Conservation (phyloP, 2,329 filamentous ascomycete species). For the Emergomyces africanus region DNA sequence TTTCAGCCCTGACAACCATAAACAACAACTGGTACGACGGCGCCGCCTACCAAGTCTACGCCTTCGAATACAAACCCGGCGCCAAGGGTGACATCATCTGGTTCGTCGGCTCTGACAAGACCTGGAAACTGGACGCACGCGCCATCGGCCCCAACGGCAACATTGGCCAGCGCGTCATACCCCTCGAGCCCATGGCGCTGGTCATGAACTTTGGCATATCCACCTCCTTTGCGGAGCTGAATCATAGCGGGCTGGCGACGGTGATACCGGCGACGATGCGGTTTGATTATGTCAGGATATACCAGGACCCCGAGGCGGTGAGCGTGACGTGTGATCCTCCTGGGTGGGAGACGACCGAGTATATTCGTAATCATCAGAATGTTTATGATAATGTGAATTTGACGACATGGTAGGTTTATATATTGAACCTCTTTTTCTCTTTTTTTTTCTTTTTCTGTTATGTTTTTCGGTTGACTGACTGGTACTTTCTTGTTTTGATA, state of each 20-base stretch:
- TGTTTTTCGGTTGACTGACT: conserved; percentile 3
- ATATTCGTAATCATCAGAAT: conserved; percentile 49
- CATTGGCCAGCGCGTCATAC: conserved; percentile 51
- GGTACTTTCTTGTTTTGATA: conserved; percentile 12
- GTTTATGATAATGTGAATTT: conserved; percentile 53
- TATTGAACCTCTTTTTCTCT: neutral
- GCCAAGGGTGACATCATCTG: conserved; percentile 50
- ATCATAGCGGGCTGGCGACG: conserved; percentile 42
- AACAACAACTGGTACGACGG: conserved; percentile 57
- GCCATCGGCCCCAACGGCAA: conserved; percentile 57
- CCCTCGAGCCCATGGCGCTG: conserved; percentile 54
- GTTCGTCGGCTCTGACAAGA: conserved; percentile 53
- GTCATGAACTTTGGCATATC: conserved; percentile 62
- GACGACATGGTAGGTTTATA: conserved; percentile 44
- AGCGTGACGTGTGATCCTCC: conserved; percentile 55
- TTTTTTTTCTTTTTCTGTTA: neutral
- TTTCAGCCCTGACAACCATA: conserved; percentile 48
- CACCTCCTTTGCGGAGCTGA: conserved; percentile 49
- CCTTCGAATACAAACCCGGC: conserved; percentile 52
- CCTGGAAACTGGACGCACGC: conserved; percentile 49
- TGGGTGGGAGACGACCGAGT: conserved; percentile 53
- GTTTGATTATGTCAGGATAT: conserved; percentile 58
- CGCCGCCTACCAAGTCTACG: conserved; percentile 49
- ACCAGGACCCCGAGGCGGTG: conserved; percentile 48
- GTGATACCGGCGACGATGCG: conserved; percentile 53